Evolutionary conservation across 352 stramenopile species (phyloP).

Genomic region (Ophiocytium majus): DNA sequence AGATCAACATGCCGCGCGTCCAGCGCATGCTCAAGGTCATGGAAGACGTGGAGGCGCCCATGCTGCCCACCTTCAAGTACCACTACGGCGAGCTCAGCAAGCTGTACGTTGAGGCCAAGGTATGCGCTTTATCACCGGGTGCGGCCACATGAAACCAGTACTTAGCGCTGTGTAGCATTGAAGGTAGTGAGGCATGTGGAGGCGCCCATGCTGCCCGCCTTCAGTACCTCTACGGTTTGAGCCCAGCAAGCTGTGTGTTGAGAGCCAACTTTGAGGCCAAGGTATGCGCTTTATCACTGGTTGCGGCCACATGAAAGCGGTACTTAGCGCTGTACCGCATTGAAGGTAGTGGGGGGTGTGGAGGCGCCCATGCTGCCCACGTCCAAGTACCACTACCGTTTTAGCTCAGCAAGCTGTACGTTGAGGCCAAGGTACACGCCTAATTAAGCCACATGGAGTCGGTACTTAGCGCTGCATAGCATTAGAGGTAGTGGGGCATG

Average conservation of each 20-base stretch:
- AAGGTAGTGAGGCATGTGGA: slow-evolving; percentile 84
- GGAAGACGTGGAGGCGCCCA: slow-evolving; percentile 79
- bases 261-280: too few relatives aligned
- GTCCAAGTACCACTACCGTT: slow-evolving; percentile 88
- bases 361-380: slow-evolving; percentile 81
- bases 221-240: too few relatives aligned
- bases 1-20: slow-evolving; percentile 82
- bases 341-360: slow-evolving; percentile 83
- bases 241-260: too few relatives aligned
- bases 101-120: slow-evolving; percentile 88
- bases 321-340: too few relatives aligned
- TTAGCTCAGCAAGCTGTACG: slow-evolving; percentile 89
- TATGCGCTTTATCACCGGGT: too few relatives aligned
- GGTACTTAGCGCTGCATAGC: too few relatives aligned
- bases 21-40: slow-evolving; percentile 90
- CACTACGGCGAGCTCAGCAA: slow-evolving; percentile 90
- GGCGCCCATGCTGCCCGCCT: slow-evolving; percentile 79
- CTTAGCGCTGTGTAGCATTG: too few relatives aligned
- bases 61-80: slow-evolving; percentile 85
- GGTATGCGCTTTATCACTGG: slow-evolving; percentile 90
- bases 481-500: slow-evolving; percentile 80
- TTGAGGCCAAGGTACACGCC: slow-evolving; percentile 91
- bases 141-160: too few relatives aligned
- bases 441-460: too few relatives aligned
- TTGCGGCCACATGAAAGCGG: too few relatives aligned